These are phyloP conservation scores for Gracilaria gracilis DNA, from an alignment of 23 red algal species.

Conservation along the genomic window DNA sequence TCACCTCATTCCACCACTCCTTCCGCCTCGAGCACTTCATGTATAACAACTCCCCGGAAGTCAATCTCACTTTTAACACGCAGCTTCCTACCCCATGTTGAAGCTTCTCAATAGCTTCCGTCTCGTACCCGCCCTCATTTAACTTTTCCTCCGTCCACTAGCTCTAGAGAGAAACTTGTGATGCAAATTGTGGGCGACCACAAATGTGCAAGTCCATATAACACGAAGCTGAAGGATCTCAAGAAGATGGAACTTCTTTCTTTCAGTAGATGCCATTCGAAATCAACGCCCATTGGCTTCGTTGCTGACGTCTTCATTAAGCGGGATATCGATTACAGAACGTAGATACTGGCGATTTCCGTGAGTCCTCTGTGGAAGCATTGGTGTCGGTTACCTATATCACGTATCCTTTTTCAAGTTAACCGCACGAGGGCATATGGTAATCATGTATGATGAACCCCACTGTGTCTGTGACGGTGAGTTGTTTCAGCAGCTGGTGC, in stretches of 20 bases:
- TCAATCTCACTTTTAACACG: neutral
- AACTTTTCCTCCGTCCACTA: neutral
- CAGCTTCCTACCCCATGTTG: conserved; percentile 2
- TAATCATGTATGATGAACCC: conserved; percentile 59
- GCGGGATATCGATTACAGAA: conserved; percentile 32
- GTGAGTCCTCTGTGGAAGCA: conserved; percentile 14
- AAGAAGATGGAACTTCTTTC: no score
- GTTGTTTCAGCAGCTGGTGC: conserved; percentile 47
- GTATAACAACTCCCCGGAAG: neutral
- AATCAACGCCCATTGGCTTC: no score
- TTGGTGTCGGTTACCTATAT: conserved; percentile 31
- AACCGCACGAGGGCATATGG: conserved; percentile 38
- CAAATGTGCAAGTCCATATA: no score
- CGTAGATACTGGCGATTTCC: conserved; percentile 49
- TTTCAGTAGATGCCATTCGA: no score
- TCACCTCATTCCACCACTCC: conserved; percentile 9
- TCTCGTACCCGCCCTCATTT: neutral
- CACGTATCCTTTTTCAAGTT: conserved; percentile 60
- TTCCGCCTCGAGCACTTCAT: conserved; percentile 1
- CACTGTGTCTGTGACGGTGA: conserved; percentile 39
- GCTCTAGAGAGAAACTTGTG: no score
- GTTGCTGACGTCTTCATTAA: conserved; percentile 28
- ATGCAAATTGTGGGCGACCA: no score
- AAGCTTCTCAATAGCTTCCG: conserved; percentile 1
- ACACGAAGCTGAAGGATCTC: no score